phyloP scores from a whole-genome alignment of 805 yeast genomes.

The Alloascoidea hylecoeti region DNA sequence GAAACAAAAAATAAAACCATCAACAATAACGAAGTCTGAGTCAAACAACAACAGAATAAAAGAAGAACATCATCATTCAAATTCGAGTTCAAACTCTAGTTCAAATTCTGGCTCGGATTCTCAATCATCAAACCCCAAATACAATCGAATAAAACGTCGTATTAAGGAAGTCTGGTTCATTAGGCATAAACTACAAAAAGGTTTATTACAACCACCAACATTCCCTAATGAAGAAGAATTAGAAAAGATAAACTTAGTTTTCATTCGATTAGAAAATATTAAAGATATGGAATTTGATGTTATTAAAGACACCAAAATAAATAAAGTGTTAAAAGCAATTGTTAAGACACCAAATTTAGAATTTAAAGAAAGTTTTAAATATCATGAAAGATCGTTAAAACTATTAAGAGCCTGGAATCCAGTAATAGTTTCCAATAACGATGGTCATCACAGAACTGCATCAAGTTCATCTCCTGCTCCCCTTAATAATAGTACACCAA shows the following conservation, averaged over 20 bases:
- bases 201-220: neutral
- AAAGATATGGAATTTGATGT: conserved; percentile 17
- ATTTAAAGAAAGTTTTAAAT: conserved; percentile 27
- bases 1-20: no score
- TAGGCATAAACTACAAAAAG: neutral
- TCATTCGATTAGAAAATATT: conserved; percentile 20
- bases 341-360: conserved; percentile 24
- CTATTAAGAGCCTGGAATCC: conserved; percentile 13
- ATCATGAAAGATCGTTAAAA: conserved; percentile 29
- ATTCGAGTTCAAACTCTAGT: no score
- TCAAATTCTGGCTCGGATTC: no score
- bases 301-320: conserved; percentile 27
- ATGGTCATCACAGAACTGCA: neutral
- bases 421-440: neutral
- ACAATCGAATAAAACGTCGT: no score
- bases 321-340: conserved; percentile 31
- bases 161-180: neutral
- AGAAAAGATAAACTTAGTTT: neutral
- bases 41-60: no score
- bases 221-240: neutral
- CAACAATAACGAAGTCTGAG: no score
- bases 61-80: no score
- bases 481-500: no score
- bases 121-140: no score
- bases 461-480: neutral